Base-by-base conservation (phyloP, 768 basidiomycete species). In the Termitomyces sp. region DNA sequence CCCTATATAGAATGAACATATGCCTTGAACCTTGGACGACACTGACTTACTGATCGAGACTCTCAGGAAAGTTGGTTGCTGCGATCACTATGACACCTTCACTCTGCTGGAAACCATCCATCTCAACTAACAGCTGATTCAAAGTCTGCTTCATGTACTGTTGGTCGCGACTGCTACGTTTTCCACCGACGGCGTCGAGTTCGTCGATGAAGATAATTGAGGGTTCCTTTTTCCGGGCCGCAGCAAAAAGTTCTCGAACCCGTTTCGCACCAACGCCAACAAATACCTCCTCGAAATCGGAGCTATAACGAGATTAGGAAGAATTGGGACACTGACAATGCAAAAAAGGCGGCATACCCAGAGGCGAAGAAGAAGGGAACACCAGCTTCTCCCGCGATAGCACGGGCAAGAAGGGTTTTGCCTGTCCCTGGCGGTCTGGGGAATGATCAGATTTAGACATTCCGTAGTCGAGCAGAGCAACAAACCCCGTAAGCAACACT, bases 181-280 rank as follows among this genome's bases (percentile, higher is more conserved):
- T 95, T 20, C 91, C 88, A 54, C 95, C 95, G 64, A 98, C 91
- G 2, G 95, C 94, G 70, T 98, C 95, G 36, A 98, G 78, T 70
- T 98, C 95, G 68, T 98, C 95, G 68, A 99, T 98, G 77, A 99
- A 99, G 63, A 99, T 94, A 74, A 99, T 98, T 16, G 97, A 90
- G 6, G 97, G 96, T 62, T 96, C 87, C 72, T 92, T 92, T 77
- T 96, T 96, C 56, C 95, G 85, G 24, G 97, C 97, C 7, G 92
- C 88, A 6, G 92, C 87, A 67, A 99, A 99, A 33, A 99, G 84
- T 64, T 98, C 96, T 44, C 97, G 85, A 44, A 99, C 92, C 12
- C 97, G 89, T 71, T 96, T 94, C 16, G 97, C 96, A 55, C 95
- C 95, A 39, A 93, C 90, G 58, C 94, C 94, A 51, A 96, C 95